Evolutionary conservation across 768 basidiomycete species (phyloP).

Genomic region (Rossbeevera mucosa): DNA sequence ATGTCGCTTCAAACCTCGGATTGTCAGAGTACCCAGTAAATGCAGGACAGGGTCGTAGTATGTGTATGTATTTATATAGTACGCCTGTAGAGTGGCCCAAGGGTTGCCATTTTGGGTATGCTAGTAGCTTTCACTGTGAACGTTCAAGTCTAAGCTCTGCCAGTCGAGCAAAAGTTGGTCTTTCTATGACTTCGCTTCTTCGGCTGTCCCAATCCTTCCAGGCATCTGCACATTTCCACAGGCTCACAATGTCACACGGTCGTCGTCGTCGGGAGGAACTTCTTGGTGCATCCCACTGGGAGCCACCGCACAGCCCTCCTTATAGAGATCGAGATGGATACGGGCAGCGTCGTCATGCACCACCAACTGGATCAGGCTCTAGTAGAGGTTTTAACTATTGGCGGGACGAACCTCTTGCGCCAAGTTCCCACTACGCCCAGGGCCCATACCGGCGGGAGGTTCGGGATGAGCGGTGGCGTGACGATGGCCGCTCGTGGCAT

Average conservation of each 20-base stretch:
- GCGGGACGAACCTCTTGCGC: conserved; percentile 11
- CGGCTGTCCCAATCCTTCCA: conserved; percentile 2
- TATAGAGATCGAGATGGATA: conserved; percentile 9
- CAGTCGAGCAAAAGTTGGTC: not conserved
- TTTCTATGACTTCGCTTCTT: conserved; percentile 17
- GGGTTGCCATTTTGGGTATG: not conserved
- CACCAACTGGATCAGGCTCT: not conserved
- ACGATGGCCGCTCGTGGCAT: conserved; percentile 7
- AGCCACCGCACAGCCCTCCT: not conserved
- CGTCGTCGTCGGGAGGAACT: conserved; percentile 12
- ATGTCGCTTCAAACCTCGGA: not conserved
- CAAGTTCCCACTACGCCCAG: not conserved
- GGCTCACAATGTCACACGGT: conserved; percentile 14
- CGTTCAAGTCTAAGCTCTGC: not conserved
- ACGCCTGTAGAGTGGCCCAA: too few species aligned
- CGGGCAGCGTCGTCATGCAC: conserved; percentile 9
- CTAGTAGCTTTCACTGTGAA: too few species aligned
- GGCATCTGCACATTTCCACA: conserved; percentile 6
- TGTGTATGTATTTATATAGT: too few species aligned
- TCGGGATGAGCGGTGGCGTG: conserved; percentile 9
- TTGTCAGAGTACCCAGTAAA: not conserved
- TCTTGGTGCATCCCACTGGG: conserved; percentile 4
- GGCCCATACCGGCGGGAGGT: conserved; percentile 5
- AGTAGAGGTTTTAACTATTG: conserved; percentile 21
- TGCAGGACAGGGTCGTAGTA: too few species aligned